Conservation (phyloP, 441 rosid species). For the Pelargonium fulgidum region DNA sequence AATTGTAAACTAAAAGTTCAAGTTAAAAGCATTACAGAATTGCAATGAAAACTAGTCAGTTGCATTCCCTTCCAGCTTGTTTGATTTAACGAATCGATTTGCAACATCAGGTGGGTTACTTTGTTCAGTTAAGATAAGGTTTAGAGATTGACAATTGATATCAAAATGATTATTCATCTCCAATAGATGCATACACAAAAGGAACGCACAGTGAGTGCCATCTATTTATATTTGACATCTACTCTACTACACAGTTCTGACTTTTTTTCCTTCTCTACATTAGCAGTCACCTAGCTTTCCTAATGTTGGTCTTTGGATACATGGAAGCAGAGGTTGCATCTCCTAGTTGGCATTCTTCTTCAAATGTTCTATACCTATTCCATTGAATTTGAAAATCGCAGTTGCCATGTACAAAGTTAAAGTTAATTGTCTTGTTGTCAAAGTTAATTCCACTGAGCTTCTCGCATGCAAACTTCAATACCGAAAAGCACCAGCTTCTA, state of each 20-base stretch:
- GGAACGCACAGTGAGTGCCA: background rate
- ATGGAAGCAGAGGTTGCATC: background rate
- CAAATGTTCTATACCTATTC: background rate
- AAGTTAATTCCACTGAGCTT: too few species aligned
- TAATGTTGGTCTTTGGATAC: background rate
- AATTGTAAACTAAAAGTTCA: too few species aligned
- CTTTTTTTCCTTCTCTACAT: background rate
- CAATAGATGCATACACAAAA: background rate
- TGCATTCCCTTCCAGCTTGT: background rate
- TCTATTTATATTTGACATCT: background rate
- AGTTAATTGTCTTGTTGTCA: background rate
- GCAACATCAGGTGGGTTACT: background rate
- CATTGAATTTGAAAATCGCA: background rate
- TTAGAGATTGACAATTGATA: background rate
- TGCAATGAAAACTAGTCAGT: background rate
- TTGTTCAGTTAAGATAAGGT: background rate
- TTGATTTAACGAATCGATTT: background rate
- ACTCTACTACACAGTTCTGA: background rate
- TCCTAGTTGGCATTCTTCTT: background rate
- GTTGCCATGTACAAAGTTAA: background rate
- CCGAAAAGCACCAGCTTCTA: too few species aligned
- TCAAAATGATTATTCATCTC: background rate
- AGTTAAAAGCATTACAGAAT: too few species aligned
- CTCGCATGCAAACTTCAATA: too few species aligned
- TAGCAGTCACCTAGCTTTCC: background rate